Evolutionary conservation across 1,284 basidiomycete genomes (phyloP).

Genomic region (Ceratobasidium sp.): DNA sequence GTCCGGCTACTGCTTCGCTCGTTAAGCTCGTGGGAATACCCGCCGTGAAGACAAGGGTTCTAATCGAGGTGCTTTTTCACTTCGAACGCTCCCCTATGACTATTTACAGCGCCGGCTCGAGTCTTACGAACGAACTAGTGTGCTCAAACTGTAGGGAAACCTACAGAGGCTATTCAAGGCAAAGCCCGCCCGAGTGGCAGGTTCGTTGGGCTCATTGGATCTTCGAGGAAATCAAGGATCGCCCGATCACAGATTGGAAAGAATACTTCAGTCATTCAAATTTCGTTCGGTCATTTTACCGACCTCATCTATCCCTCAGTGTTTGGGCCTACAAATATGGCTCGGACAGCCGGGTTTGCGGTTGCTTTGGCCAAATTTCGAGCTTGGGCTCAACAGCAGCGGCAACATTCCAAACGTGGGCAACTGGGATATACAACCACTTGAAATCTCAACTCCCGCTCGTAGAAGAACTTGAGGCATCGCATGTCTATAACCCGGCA

Average conservation of each 20-base stretch:
- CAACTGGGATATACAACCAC: too few relatives aligned
- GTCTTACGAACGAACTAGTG: too few relatives aligned
- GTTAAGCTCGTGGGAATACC: constrained; percentile 1
- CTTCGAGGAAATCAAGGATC: constrained; percentile 1
- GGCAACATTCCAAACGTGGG: too few relatives aligned
- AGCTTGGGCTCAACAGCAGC: too few relatives aligned
- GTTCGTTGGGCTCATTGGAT: constrained; percentile 13
- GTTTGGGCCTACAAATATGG: too few relatives aligned
- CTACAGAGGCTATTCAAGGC: background rate
- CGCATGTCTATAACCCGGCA: too few relatives aligned
- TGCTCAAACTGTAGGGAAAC: background rate
- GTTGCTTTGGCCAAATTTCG: too few relatives aligned
- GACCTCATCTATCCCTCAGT: too few relatives aligned
- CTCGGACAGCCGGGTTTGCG: too few relatives aligned
- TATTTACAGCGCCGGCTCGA: background rate
- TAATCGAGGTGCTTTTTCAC: background rate
- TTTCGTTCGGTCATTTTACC: too few relatives aligned
- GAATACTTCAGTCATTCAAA: background rate
- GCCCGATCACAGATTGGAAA: background rate
- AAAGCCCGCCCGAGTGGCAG: constrained; percentile 13
- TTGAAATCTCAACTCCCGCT: too few relatives aligned
- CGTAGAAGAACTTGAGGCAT: too few relatives aligned
- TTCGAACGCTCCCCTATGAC: background rate
- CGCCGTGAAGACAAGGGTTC: background rate
- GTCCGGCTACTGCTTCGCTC: background rate